Evolutionary conservation across 169 alveolate species (phyloP), one percentile per base, ranked within the genome.

Genomic region (Theileria parva): DNA sequence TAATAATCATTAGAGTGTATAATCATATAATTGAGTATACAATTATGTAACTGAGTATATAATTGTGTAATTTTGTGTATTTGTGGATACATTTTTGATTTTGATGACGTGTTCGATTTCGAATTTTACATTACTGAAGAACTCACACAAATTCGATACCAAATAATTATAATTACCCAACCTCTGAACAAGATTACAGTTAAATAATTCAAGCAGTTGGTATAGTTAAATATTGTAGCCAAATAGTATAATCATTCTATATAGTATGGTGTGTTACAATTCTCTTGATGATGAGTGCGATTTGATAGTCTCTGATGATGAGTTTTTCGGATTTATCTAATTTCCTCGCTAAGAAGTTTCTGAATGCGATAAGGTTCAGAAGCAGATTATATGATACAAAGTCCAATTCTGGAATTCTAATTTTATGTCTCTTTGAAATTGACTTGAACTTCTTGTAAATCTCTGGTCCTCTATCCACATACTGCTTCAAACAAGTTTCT

Each of bases 331-430:
- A 73, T 50, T 70, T 85, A 37, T 83, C 89, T 11, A 83, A 76
- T 12, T 65, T 74, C 6, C 77, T 19, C 3, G 89, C 89, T 7
- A 80, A 81, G 51, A 69, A 76, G 78, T 83, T 77, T 63, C 89
- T 71, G 53, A 83, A 50, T 23, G 77, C 37, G 30, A 83, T 9
- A 67, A 83, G 68, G 77, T 83, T 83, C 60, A 83, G 57, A 60
- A 83, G 19, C 53, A 77, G 23, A 59, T 83, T 83, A 55, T 73
- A 64, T 28, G 87, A 74, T 64, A 83, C 77, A 53, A 23, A 60
- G 57, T 66, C 76, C 69, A 76, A 27, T 12, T 37, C 30, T 0
- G 39, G 37, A 19, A 60, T 77, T 19, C 30, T 25, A 15, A 64
- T 79, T 13, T 72, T 21, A 28, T 44, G 51, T 64, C 71, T 74